phyloP scores from a whole-genome alignment of 805 yeast genomes.

The Yarrowia alimentaria region DNA sequence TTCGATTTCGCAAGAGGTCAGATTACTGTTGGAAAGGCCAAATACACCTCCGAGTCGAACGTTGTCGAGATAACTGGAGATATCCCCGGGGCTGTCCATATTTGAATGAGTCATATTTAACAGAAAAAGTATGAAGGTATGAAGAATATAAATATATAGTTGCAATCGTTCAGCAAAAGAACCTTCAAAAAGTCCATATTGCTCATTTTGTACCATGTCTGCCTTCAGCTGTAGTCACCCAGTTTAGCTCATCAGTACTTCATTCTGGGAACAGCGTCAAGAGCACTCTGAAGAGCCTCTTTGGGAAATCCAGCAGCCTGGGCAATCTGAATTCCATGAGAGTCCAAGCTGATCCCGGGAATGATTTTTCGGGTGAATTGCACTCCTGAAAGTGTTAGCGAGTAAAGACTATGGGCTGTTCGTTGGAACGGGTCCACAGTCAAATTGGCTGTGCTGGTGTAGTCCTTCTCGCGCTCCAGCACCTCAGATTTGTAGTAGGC shows the following conservation, averaged over 20 bases:
- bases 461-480: constrained; percentile 25
- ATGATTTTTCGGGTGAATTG: constrained; percentile 53
- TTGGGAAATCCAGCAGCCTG: constrained; percentile 74
- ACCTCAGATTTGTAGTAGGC: constrained; percentile 36
- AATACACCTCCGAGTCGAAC: neutral
- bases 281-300: constrained; percentile 55
- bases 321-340: constrained; percentile 78
- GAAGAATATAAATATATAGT: too few relatives aligned
- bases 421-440: constrained; percentile 24
- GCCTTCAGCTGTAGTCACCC: too few relatives aligned
- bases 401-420: constrained; percentile 28
- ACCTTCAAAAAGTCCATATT: too few relatives aligned
- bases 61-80: neutral
- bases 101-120: too few relatives aligned
- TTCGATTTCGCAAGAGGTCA: neutral
- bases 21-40: neutral
- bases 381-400: constrained; percentile 28
- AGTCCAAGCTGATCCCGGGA: constrained; percentile 67
- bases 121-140: too few relatives aligned
- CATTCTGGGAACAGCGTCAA: constrained; percentile 36
- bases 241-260: too few relatives aligned
- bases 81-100: neutral
- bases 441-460: constrained; percentile 7
- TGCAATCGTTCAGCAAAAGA: too few relatives aligned
- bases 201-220: too few relatives aligned